Evolutionary conservation across 2,329 filamentous ascomycete genomes (phyloP).

Genomic region (Fusarium mexicanum): DNA sequence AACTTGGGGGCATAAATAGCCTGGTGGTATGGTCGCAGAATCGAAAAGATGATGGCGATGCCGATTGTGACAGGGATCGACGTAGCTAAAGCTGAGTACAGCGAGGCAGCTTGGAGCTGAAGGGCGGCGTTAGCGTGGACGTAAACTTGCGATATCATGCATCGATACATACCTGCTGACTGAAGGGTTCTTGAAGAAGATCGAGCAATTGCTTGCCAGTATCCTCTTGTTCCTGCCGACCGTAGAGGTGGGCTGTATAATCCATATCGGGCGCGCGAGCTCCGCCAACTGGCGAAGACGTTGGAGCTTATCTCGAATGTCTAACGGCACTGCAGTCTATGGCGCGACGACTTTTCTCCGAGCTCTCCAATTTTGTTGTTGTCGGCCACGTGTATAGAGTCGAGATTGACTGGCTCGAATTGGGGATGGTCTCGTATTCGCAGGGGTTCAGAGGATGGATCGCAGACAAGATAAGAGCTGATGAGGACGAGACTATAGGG

Average conservation of each 20-base stretch:
- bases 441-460: constrained; percentile 3
- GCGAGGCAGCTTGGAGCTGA: constrained; percentile 56
- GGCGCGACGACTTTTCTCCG: background rate
- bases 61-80: constrained; percentile 79
- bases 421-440: constrained; percentile 28
- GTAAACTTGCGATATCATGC: background rate
- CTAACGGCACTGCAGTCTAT: background rate
- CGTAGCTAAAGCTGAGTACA: constrained; percentile 82
- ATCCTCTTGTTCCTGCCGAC: constrained; percentile 38
- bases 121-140: constrained; percentile 7
- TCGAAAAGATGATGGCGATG: constrained; percentile 83
- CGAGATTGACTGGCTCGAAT: background rate
- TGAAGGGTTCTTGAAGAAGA: constrained; percentile 62
- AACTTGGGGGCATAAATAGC: constrained; percentile 94
- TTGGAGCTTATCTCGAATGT: constrained; percentile 18
- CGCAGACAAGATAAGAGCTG: constrained; percentile 14
- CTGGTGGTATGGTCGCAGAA: constrained; percentile 89
- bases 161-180: constrained; percentile 53
- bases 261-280: constrained; percentile 40
- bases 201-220: constrained; percentile 57
- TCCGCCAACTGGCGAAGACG: constrained; percentile 41
- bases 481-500: constrained; percentile 4
- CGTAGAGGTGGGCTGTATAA: constrained; percentile 19
- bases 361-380: background rate
- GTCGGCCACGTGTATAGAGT: constrained; percentile 7